Evolutionary conservation across 1,139 yeast species (phyloP).

Genomic region (Pichia sp.): DNA sequence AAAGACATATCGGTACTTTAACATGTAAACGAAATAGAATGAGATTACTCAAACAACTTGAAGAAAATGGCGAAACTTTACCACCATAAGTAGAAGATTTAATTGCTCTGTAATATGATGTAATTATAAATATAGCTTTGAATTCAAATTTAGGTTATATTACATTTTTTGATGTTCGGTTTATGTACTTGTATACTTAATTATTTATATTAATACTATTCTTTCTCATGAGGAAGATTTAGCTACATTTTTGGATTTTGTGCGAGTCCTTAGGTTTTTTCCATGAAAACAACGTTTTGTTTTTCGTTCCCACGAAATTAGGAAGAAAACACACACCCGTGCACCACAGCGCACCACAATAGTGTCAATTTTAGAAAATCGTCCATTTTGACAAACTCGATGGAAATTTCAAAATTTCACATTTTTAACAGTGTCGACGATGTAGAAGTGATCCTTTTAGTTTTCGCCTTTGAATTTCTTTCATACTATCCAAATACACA

Average conservation of each 20-base stretch:
- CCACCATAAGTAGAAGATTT: background rate
- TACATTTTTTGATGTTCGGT: too few species aligned
- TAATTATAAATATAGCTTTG: too few species aligned
- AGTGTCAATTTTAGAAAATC: too few species aligned
- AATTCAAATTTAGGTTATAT: too few species aligned
- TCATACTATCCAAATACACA: background rate
- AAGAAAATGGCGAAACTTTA: constrained; percentile 1
- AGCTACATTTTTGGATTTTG: too few species aligned
- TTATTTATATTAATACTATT: too few species aligned
- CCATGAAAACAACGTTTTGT: too few species aligned
- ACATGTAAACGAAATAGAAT: constrained; percentile 68
- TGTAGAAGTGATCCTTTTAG: background rate
- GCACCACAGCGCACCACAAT: too few species aligned
- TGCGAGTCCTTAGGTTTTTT: too few species aligned
- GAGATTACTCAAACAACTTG: constrained; percentile 28
- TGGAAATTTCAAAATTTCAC: background rate
- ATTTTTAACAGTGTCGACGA: background rate
- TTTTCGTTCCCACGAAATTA: background rate
- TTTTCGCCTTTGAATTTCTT: background rate
- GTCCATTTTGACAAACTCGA: background rate
- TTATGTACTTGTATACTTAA: too few species aligned
- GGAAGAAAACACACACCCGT: background rate
- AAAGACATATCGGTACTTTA: constrained; percentile 63
- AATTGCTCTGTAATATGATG: background rate
- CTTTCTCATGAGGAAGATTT: background rate